These are phyloP conservation scores for Simmondsia chinensis DNA, from an alignment of 148 eudicot species.

Conservation along the genomic window DNA sequence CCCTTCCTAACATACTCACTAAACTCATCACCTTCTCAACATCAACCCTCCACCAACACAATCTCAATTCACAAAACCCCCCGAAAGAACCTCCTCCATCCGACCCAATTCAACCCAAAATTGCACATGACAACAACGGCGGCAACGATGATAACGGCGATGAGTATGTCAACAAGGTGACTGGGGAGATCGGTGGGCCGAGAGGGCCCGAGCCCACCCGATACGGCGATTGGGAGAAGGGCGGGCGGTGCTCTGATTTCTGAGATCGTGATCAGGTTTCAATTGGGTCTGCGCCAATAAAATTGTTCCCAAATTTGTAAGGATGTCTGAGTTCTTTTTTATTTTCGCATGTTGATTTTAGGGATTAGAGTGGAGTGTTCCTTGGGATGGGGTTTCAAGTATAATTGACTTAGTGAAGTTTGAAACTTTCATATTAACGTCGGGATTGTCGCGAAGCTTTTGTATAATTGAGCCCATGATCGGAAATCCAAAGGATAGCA, in stretches of 20 bases:
- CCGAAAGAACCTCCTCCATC: constrained; percentile 2
- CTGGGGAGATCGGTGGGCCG: constrained; percentile 92
- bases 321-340: too few relatives aligned
- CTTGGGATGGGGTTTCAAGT: too few relatives aligned
- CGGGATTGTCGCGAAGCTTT: too few relatives aligned
- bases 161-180: constrained; percentile 35
- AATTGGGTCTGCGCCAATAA: too few relatives aligned
- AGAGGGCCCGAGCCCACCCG: constrained; percentile 93
- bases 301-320: too few relatives aligned
- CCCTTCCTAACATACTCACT: constrained; percentile 13
- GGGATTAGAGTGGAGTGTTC: too few relatives aligned
- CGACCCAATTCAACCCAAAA: constrained; percentile 7
- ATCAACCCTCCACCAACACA: constrained; percentile 8
- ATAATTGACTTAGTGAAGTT: too few relatives aligned
- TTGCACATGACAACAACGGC: constrained; percentile 10
- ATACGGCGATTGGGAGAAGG: constrained; percentile 84
- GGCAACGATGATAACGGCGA: constrained; percentile 21
- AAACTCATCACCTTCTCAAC: constrained; percentile 26
- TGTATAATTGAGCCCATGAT: too few relatives aligned
- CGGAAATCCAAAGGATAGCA: too few relatives aligned
- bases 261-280: constrained; percentile 8
- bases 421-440: too few relatives aligned
- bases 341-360: too few relatives aligned
- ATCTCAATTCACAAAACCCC: constrained; percentile 8
- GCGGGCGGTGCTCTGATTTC: constrained; percentile 89